Base-by-base conservation (phyloP, 1,284 basidiomycete species). In the Ceratobasidium sp. region DNA sequence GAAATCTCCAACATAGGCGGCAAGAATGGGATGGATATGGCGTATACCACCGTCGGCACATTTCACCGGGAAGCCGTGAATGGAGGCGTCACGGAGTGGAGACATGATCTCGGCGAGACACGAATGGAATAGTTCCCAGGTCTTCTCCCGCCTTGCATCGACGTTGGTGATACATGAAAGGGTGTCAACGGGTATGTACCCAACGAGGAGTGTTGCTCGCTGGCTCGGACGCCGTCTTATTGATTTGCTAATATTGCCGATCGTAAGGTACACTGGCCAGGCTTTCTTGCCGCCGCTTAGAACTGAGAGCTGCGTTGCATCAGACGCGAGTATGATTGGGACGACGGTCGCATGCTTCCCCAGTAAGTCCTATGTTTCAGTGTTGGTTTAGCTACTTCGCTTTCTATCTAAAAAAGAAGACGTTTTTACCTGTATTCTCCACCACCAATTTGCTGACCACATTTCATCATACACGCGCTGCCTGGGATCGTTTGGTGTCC, bases 1-100 rank as follows among this genome's bases (percentile, higher is more conserved):
- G 45, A 76, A 76, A 48, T 80, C 79, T 2, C 78, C 79, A 29
- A 79, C 62, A 47, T 78, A 80, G 0, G 75, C 66, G 11, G 77
- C 77, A n/a, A 80, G 75, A 27, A 79, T 73, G 0, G 78, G 78
- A 63, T 60, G 71, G 31, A 76, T 62, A 2, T 29, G 9, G 24
- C 77, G 62, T 0, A 74, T 63, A 15, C 47, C 11, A 11, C 73
- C 74, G 51, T 78, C 77, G 1, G 77, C 74, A 66, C 77, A 78
- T 0, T 33, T 33, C 59, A 78, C 72, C 14, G 57, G 24, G 6
- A 74, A 44, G 14, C 77, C 78, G 0, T 64, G 19, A 5, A 24
- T 48, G 2, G 75, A 73, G 5, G 77, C 76, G 0, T 45, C 33
- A 8, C 59, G 14, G 22, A 79, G 51, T 6, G 78, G 78, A 22